Base-by-base conservation (phyloP, 148 eudicot species). In the Nyssa sinensis region DNA sequence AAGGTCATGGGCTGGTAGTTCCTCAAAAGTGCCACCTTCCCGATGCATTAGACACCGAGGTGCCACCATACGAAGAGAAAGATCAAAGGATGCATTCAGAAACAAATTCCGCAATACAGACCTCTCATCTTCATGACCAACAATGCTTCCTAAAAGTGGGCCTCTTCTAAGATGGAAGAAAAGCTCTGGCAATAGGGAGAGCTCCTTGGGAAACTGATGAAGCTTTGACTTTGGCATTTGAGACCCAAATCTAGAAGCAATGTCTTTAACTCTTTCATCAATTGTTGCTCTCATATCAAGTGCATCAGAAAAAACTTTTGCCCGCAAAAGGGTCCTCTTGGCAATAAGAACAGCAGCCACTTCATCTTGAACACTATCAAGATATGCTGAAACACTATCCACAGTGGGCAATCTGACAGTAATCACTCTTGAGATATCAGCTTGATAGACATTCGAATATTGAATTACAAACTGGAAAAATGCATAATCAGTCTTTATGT, bases 1-100 rank as follows among this genome's bases (percentile, higher is more conserved):
- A 67, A 95, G 91, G 74, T 95, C 96, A 87, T 92, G 82, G 83
- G 97, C 98, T 10, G 98, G 98, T 24, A 95, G 86, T 81, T 95
- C 98, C 85, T 95, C 98, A 82, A 95, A 95, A 67, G 98, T 90
- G 32, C 98, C 98, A 69, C 97, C 97, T 89, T 92, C 97, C 14
- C 91, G 84, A 72, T 95, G 97, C 97, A 95, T 95, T 70, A 95
- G 89, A 81, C 98, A 95, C 55, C 98, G 84, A 75, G 98, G 98
- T 4, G 94, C 93, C 67, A 93, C 85, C 98, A 95, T 95, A 37
- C 96, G 91, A 70, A 95, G 86, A 59, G 98, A 92, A 31, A 95
- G 88, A 83, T 95, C 98, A 87, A 90, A 95, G 7, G 98, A 90
- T 60, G 97, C 96, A 89, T 95, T 88, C 57, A 95, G 76, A 85